A percentile compares a stretch with the other conserved stretches of the same genome.
Evolutionary conservation across 1,139 yeast species (phyloP).

Genomic region (Yamadazyma dendronema): DNA sequence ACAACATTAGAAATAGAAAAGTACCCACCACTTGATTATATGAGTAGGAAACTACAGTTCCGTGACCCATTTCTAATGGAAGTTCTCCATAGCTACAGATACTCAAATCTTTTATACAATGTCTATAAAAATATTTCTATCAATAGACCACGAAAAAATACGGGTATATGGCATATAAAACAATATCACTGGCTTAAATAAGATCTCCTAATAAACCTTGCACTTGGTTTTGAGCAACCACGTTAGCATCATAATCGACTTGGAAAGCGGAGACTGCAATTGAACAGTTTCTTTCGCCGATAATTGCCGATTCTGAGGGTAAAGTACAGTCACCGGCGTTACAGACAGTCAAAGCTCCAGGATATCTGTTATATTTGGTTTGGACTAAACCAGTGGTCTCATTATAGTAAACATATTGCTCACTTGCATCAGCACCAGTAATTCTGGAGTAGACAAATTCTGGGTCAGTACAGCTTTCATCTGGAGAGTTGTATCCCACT

Average conservation of each 20-base stretch:
- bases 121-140: background rate
- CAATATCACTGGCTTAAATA: background rate
- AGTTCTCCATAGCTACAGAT: too few species aligned
- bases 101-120: background rate
- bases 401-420: conserved; percentile 31
- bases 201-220: conserved; percentile 1
- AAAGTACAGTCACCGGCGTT: conserved; percentile 35
- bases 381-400: conserved; percentile 26
- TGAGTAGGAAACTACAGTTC: too few species aligned
- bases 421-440: conserved; percentile 30
- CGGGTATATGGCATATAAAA: background rate
- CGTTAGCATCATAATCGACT: conserved; percentile 42
- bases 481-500: conserved; percentile 31
- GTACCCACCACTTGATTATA: too few species aligned
- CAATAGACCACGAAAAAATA: background rate
- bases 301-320: conserved; percentile 32
- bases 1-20: too few species aligned
- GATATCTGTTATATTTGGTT: conserved; percentile 11
- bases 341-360: conserved; percentile 25
- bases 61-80: too few species aligned
- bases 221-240: conserved; percentile 22
- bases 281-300: conserved; percentile 26
- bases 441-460: conserved; percentile 36
- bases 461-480: conserved; percentile 34
- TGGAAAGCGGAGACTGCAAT: conserved; percentile 38